Percentiles rank a stretch among this genome's conserved stretches.
phyloP scores from a whole-genome alignment of 495 filamentous ascomycete species.

The Penicillium goetzii region DNA sequence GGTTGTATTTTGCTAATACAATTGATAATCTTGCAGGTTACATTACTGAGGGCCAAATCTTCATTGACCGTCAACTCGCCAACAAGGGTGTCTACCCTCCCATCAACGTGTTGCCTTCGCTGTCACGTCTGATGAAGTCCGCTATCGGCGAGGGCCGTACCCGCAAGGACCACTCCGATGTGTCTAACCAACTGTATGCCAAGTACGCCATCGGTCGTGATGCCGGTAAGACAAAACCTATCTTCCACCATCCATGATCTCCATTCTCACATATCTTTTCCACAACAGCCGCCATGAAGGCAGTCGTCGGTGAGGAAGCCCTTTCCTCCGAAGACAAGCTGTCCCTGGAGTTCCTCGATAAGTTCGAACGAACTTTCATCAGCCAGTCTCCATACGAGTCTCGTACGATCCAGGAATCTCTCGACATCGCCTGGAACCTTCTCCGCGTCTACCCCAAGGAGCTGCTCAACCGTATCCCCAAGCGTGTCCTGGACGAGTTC shows the following conservation, averaged over 20 bases:
- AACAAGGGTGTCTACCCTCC: constrained; percentile 98
- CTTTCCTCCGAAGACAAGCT: constrained; percentile 95
- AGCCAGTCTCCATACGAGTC: constrained; percentile 88
- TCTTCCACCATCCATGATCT: background rate
- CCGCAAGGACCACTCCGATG: constrained; percentile 93
- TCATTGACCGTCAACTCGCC: constrained; percentile 90
- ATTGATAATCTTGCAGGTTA: constrained; percentile 1
- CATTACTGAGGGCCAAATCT: constrained; percentile 84
- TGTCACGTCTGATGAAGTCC: constrained; percentile 99
- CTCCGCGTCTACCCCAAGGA: constrained; percentile 97
- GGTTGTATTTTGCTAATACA: background rate
- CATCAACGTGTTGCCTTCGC: constrained; percentile 97
- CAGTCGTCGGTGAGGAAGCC: constrained; percentile 97
- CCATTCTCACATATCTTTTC: constrained; percentile 12
- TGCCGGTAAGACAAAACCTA: constrained; percentile 54
- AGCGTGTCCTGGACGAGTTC: constrained; percentile 90
- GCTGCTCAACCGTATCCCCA: constrained; percentile 94
- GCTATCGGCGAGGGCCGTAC: constrained; percentile 97
- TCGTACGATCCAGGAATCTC: constrained; percentile 84
- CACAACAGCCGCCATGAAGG: constrained; percentile 87
- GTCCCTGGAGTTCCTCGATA: constrained; percentile 96
- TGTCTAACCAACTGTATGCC: constrained; percentile 98
- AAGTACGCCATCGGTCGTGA: constrained; percentile 99
- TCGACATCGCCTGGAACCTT: constrained; percentile 95
- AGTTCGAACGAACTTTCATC: constrained; percentile 95